Base-by-base conservation (phyloP, 768 basidiomycete species). In the Phaeotremella fagi region DNA sequence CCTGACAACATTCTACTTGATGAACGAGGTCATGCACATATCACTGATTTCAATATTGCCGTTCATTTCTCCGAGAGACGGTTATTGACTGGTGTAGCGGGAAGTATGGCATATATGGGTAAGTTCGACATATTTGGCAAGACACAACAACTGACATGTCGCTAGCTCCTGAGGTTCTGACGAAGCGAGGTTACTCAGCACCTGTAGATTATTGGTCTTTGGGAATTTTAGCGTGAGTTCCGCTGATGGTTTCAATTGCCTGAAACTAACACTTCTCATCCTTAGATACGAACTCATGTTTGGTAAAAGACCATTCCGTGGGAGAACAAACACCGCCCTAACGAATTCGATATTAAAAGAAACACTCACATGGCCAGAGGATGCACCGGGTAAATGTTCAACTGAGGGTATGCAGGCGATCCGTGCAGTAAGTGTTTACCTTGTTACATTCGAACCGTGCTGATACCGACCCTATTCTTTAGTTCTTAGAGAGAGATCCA, bases 101-200 rank as follows among this genome's bases (percentile, higher is more conserved):
- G 95, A 3, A 91, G 88, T 68, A 92, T 99, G 90, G 94, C 95
- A 0, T 99, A 99, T 77, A 99, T 99, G 95, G 92, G 83, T 85
- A 68, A 50, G 80, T 73, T 14, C 29, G 27, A 29, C 22, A 33
- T 33, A 33, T 16, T n/a, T 7, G 31, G 31, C 31, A 33, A 33
- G 11, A 38, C 55, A 59, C 49, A 66, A n/a, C n/a, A n/a, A 38
- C n/a, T 23, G 29, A 9, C 6, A 48, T 25, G 15, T 41, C 6
- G 20, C 35, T 61, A 78, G 79, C 92, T 9, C 92, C 94, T 0
- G 90, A 99, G 71, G 94, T 99, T 42, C 78, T 99, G 36, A 79
- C 83, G 41, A 95, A 95, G 75, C 84, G 88, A 56, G 94, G 94
- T 15, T 99, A 99, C 75, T 90, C 89, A 2, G 90, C 85, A 66